Conservation (phyloP, 768 basidiomycete genomes). For the Tricholoma saponaceum region DNA sequence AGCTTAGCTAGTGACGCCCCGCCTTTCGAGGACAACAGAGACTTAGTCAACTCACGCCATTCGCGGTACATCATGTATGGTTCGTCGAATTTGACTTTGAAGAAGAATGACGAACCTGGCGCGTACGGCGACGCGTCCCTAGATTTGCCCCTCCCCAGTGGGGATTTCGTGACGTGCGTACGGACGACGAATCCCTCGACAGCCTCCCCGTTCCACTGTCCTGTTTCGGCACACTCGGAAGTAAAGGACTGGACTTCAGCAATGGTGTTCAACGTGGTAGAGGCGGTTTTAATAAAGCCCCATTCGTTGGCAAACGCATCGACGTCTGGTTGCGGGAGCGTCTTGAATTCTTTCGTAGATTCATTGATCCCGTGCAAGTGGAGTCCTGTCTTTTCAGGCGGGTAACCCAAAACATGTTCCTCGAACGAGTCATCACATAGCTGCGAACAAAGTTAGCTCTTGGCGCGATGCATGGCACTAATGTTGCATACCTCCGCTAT, state of each 20-base stretch:
- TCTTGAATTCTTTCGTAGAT: conserved; percentile 61
- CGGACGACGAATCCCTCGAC: conserved; percentile 96
- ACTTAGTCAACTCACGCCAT: conserved; percentile 92
- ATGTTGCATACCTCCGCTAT: conserved; percentile 72
- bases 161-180: conserved; percentile 52
- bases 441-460: conserved; percentile 33
- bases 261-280: conserved; percentile 54
- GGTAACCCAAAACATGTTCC: conserved; percentile 88
- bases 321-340: conserved; percentile 62
- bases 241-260: conserved; percentile 72
- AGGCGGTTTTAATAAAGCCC: conserved; percentile 84
- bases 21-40: conserved; percentile 42
- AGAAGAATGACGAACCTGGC: conserved; percentile 87
- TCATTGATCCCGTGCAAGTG: conserved; percentile 91
- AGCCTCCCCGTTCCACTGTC: conserved; percentile 78
- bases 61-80: conserved; percentile 99
- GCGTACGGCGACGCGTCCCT: conserved; percentile 58
- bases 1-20: conserved; percentile 25
- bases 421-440: conserved; percentile 97
- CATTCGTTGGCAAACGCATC: conserved; percentile 82
- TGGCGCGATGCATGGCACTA: neutral
- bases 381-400: conserved; percentile 79
- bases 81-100: conserved; percentile 99
- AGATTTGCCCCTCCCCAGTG: conserved; percentile 23
- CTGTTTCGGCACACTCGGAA: conserved; percentile 55